Percentiles rank a stretch among this genome's conserved stretches.
phyloP scores from a whole-genome alignment of 768 basidiomycete species.

The Mycena venus region DNA sequence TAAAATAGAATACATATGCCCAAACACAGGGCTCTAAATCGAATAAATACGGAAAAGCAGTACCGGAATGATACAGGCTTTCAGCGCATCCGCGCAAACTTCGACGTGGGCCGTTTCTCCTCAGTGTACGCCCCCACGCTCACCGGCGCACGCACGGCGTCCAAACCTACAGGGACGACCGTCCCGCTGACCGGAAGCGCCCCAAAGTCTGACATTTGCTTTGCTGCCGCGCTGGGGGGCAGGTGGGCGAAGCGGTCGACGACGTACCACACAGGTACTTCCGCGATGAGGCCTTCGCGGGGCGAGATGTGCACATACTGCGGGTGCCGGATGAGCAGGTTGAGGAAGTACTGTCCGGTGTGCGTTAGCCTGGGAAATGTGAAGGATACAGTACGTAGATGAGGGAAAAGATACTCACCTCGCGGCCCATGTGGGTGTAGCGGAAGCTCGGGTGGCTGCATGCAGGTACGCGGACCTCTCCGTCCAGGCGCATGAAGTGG shows the following conservation, averaged over 20 bases:
- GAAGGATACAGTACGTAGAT: neutral
- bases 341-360: slow-evolving; percentile 15
- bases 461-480: slow-evolving; percentile 32
- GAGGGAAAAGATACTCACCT: slow-evolving; percentile 25
- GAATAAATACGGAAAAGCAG: no score
- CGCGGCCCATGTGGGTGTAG: slow-evolving; percentile 25
- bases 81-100: neutral
- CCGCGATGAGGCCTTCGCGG: slow-evolving; percentile 17
- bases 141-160: slow-evolving; percentile 2
- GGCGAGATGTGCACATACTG: slow-evolving; percentile 33
- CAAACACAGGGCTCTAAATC: no score
- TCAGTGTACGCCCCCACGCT: slow-evolving; percentile 5
- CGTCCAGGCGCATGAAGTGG: slow-evolving; percentile 28
- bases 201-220: neutral
- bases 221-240: neutral
- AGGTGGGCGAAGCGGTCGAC: slow-evolving; percentile 21
- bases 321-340: slow-evolving; percentile 29
- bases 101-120: slow-evolving; percentile 23
- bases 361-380: no score
- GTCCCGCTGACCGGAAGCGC: slow-evolving; percentile 19
- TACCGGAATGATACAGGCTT: no score
- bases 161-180: neutral
- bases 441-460: slow-evolving; percentile 32
- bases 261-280: slow-evolving; percentile 31
- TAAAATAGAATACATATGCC: no score